Evolutionary conservation across 2,329 filamentous ascomycete genomes (phyloP).

Genomic region (Botrytis paeoniae): DNA sequence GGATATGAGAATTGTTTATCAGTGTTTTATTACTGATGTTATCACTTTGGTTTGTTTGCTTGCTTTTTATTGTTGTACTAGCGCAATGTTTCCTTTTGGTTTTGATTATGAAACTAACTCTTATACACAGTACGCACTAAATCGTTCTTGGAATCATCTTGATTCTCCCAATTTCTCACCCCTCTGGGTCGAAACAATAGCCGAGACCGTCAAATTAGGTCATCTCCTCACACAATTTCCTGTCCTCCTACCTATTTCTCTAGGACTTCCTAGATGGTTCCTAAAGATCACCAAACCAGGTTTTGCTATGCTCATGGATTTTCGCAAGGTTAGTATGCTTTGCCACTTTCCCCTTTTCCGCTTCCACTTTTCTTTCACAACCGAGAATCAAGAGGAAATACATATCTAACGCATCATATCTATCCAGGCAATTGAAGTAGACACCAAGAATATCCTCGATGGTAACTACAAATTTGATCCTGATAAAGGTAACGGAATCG

Average conservation of each 20-base stretch:
- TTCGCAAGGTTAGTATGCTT: not conserved
- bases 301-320: not conserved
- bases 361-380: not conserved
- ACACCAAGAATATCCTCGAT: constrained; percentile 12
- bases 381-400: not conserved
- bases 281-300: not conserved
- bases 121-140: constrained; percentile 31
- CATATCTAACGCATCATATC: not conserved
- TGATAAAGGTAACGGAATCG: constrained; percentile 16
- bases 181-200: constrained; percentile 25
- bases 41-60: constrained; percentile 27
- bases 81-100: not conserved
- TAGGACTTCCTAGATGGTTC: not conserved
- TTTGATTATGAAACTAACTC: not conserved
- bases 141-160: constrained; percentile 27
- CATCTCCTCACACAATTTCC: constrained; percentile 5
- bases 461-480: constrained; percentile 11
- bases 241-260: not conserved
- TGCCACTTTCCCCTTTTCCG: not conserved
- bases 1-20: constrained; percentile 24
- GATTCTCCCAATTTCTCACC: constrained; percentile 29
- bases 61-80: not conserved
- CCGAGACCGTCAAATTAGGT: constrained; percentile 13
- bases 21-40: constrained; percentile 32
- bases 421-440: not conserved